Conservation (phyloP, 495 filamentous ascomycete genomes). For the Neurospora discreta region DNA sequence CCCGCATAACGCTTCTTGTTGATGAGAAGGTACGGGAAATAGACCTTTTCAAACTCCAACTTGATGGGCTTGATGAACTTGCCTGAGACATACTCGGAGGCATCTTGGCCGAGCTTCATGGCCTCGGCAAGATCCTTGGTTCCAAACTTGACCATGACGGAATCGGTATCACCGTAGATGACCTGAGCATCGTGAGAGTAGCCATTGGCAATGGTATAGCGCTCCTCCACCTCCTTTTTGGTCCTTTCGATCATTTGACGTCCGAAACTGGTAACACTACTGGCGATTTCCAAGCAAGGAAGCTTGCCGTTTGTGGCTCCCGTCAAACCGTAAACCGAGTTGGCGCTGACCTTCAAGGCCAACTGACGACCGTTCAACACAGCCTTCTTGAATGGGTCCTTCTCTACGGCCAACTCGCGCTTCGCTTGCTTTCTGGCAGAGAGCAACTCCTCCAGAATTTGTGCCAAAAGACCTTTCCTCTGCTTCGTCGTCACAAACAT, state of each 20-base stretch:
- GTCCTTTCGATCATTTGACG: constrained; percentile 98
- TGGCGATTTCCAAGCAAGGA: constrained; percentile 89
- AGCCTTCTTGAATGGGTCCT: constrained; percentile 92
- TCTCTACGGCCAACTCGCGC: constrained; percentile 80
- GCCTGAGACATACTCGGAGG: constrained; percentile 70
- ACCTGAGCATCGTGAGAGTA: constrained; percentile 90
- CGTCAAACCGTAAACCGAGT: constrained; percentile 96
- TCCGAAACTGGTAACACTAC: constrained; percentile 90
- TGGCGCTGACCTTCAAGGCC: constrained; percentile 92
- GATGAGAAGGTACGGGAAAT: constrained; percentile 96
- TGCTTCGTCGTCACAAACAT: constrained; percentile 82
- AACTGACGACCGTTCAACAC: constrained; percentile 96
- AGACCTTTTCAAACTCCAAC: constrained; percentile 98
- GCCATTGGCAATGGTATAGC: constrained; percentile 86
- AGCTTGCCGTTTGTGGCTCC: constrained; percentile 93
- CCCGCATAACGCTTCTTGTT: constrained; percentile 99
- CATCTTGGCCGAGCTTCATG: constrained; percentile 92
- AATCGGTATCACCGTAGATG: constrained; percentile 98
- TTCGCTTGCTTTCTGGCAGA: constrained; percentile 86
- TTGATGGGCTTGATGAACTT: constrained; percentile 97
- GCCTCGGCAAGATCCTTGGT: constrained; percentile 69
- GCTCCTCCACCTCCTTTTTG: constrained; percentile 79
- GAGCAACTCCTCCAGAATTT: constrained; percentile 91
- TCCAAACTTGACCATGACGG: constrained; percentile 99
- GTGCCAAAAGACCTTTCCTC: constrained; percentile 83